Conservation (phyloP, 2,329 filamentous ascomycete species). For the Ophiognomonia clavigignenti-juglandacearum region DNA sequence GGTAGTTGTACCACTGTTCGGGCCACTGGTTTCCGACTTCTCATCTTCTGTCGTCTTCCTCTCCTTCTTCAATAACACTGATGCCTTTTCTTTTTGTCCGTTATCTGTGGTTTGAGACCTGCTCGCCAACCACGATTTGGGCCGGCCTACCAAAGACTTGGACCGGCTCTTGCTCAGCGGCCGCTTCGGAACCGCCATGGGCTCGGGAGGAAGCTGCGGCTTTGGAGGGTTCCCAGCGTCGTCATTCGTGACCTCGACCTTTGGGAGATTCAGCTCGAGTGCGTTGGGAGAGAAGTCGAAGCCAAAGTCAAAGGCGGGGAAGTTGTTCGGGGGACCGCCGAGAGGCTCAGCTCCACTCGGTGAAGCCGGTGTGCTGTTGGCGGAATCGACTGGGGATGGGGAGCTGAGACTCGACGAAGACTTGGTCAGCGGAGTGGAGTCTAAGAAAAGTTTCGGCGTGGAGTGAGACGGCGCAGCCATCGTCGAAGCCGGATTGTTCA, state of each 20-base stretch:
- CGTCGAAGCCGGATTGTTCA: conserved; percentile 36
- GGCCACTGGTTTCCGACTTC: conserved; percentile 6
- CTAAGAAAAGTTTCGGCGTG: conserved; percentile 24
- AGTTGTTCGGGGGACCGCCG: conserved; percentile 35
- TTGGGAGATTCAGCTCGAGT: conserved; percentile 26
- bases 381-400: conserved; percentile 3
- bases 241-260: conserved; percentile 17
- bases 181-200: conserved; percentile 22
- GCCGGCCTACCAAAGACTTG: conserved; percentile 43
- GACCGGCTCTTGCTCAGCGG: conserved; percentile 32
- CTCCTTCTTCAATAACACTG: conserved; percentile 25
- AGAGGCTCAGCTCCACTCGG: not conserved
- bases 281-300: conserved; percentile 43
- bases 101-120: conserved; percentile 30
- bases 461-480: conserved; percentile 36
- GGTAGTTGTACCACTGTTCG: conserved; percentile 13
- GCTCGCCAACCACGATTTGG: conserved; percentile 47
- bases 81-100: conserved; percentile 23
- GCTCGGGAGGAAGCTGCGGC: conserved; percentile 15
- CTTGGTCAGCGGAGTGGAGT: conserved; percentile 19
- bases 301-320: conserved; percentile 49
- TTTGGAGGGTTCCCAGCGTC: conserved; percentile 12
- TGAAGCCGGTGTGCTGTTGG: conserved; percentile 3
- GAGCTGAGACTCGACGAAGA: conserved; percentile 15
- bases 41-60: conserved; percentile 13